Evolutionary conservation across 768 basidiomycete species (phyloP), one percentile per base, ranked within the genome.

Genomic region (Naganishia randhawae): DNA sequence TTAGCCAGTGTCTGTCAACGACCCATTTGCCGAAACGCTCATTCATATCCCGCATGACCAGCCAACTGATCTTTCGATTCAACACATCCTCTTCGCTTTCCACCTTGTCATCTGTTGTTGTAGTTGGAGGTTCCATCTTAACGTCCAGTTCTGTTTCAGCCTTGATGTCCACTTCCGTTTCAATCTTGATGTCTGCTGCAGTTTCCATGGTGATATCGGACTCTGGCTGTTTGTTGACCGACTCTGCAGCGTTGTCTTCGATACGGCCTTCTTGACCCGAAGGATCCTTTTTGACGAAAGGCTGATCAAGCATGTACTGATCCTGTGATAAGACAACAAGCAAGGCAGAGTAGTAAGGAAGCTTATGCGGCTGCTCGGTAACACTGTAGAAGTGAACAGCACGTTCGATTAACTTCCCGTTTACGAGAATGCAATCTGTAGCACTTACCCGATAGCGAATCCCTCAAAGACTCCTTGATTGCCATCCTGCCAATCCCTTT

Each of bases 311-410:
- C 11, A 29, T 37, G 50, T 35, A 48, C n/a, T 39, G 73, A 52
- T 41, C 72, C 19, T 45, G 68, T 2, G 75, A 76, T 50, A 97
- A 82, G 42, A 87, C 80, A 25, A 87, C 84, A 54, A 96, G 83
- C 19, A 97, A 81, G 13, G 90, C 86, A 14, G 91, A 91, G 80
- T 92, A 93, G 76, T 87, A 89, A 0, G 92, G 89, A 39, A 91
- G 89, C 83, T 98, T 99, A 83, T 87, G 93, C 0, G 94, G 93
- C 73, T 96, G 89, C 80, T 97, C 91, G 0, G 89, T 91, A 63
- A 79, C 68, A 16, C 80, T 81, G 41, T 16, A 39, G 17, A 51
- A 2, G 22, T 29, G 6, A 50, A 31, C 42, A 61, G 17, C 52
- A 48, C n/a, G 22, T 22, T n/a, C 5, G 39, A 37, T 37, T 25